Evolutionary conservation across 2,329 filamentous ascomycete genomes (phyloP).

Genomic region (Botrytis paeoniae): DNA sequence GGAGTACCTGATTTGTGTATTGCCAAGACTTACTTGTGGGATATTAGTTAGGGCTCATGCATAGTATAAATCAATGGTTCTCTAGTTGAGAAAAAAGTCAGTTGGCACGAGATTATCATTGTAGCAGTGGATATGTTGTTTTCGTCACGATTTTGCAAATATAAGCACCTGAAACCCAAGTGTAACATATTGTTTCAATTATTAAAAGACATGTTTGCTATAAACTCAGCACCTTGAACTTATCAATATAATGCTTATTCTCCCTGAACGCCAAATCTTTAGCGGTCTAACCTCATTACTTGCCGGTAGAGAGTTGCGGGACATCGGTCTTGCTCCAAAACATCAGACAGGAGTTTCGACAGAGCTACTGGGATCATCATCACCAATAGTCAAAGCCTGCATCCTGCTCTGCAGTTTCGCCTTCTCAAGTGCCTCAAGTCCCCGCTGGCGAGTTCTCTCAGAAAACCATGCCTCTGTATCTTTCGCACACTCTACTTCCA

Average conservation of each 20-base stretch:
- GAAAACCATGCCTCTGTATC: neutral
- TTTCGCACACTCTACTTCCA: neutral
- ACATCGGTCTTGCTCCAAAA: neutral
- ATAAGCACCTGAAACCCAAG: neutral
- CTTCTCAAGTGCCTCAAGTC: neutral
- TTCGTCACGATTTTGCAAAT: accelerated
- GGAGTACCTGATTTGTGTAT: neutral
- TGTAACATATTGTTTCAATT: accelerated
- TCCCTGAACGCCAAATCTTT: too few species aligned
- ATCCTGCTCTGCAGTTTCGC: neutral
- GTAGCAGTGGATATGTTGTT: accelerated
- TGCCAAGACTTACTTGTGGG: neutral
- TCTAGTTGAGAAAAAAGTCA: neutral
- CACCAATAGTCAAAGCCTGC: neutral
- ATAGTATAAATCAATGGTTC: neutral
- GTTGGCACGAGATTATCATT: neutral
- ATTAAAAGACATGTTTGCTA: accelerated
- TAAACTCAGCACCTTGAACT: accelerated
- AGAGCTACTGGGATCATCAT: accelerated
- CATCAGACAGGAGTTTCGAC: accelerated
- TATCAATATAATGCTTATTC: too few species aligned
- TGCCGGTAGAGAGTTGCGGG: too few species aligned
- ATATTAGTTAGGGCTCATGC: accelerated
- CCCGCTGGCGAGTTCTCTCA: neutral
- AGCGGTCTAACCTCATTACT: too few species aligned